Conservation (phyloP, 1,284 basidiomycete species). For the Phellinidium pouzarii region DNA sequence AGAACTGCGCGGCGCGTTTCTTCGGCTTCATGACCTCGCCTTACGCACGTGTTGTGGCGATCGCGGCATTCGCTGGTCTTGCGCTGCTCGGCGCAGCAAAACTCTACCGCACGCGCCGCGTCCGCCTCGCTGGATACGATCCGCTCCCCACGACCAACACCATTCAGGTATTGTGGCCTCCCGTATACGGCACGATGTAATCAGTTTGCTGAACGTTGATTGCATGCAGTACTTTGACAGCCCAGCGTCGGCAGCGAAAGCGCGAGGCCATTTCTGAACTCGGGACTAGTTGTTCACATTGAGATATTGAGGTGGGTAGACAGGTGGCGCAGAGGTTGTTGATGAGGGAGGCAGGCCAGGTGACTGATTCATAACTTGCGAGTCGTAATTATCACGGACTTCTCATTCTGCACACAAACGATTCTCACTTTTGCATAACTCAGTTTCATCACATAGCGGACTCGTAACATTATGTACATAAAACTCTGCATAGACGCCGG, state of each 20-base stretch:
- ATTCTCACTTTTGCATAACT: too few relatives aligned
- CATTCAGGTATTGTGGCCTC: slow-evolving; percentile 15
- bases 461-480: too few relatives aligned
- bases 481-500: too few relatives aligned
- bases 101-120: slow-evolving; percentile 2
- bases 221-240: slow-evolving; percentile 8
- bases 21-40: slow-evolving; percentile 4
- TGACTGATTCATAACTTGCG: too few relatives aligned
- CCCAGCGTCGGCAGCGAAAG: slow-evolving; percentile 1
- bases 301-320: too few relatives aligned
- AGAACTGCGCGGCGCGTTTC: neutral
- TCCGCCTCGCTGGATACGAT: slow-evolving; percentile 8
- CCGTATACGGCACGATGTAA: neutral
- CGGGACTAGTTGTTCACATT: too few relatives aligned
- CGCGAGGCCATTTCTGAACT: slow-evolving; percentile 4
- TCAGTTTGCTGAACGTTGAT: slow-evolving; percentile 6
- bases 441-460: too few relatives aligned
- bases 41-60: neutral
- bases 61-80: neutral
- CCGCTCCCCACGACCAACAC: slow-evolving; percentile 7
- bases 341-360: too few relatives aligned
- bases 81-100: slow-evolving; percentile 12
- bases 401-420: too few relatives aligned
- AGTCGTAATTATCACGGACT: too few relatives aligned
- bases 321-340: too few relatives aligned